These are phyloP conservation scores for Serendipita sp. DNA, from an alignment of 1,284 basidiomycete genomes.

Conservation along the genomic window DNA sequence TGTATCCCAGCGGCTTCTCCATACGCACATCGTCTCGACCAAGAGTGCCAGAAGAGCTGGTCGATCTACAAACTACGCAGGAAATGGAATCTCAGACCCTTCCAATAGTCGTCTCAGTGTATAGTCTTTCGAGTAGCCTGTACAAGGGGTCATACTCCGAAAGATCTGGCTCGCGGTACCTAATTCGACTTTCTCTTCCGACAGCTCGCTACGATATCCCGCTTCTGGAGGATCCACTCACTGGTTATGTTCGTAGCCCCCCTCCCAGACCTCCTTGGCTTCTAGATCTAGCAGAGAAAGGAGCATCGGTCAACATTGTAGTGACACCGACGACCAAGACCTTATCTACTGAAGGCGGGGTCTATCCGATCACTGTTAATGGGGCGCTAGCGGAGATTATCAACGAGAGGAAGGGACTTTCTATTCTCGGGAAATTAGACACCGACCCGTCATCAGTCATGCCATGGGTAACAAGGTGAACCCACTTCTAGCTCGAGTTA, in stretches of 20 bases:
- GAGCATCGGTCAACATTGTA: conserved; percentile 46
- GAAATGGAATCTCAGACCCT: conserved; percentile 15
- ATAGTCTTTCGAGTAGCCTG: conserved; percentile 21
- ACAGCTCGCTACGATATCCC: conserved; percentile 66
- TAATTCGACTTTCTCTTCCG: conserved; percentile 65
- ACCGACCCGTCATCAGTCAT: conserved; percentile 50
- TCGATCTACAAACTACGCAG: conserved; percentile 26
- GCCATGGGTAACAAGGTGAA: conserved; percentile 41
- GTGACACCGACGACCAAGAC: conserved; percentile 28
- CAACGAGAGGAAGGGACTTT: conserved; percentile 62
- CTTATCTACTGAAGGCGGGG: conserved; percentile 14
- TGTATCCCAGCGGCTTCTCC: conserved; percentile 57
- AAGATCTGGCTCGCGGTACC: conserved; percentile 37
- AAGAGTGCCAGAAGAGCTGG: conserved; percentile 9
- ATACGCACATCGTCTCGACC: conserved; percentile 32
- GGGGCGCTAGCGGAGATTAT: conserved; percentile 41
- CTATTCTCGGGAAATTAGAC: conserved; percentile 36
- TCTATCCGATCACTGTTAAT: conserved; percentile 33
- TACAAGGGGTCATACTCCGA: not conserved
- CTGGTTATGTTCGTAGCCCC: conserved; percentile 48
- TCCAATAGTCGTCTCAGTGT: conserved; percentile 18
- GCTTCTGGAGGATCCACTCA: conserved; percentile 66
- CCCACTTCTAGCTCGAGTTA: conserved; percentile 10
- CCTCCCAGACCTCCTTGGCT: conserved; percentile 65
- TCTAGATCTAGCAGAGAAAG: conserved; percentile 49